Percentiles rank a stretch among this genome's conserved stretches.
phyloP scores from a whole-genome alignment of 2,329 filamentous ascomycete genomes.

The Trichoderma endophyticum region DNA sequence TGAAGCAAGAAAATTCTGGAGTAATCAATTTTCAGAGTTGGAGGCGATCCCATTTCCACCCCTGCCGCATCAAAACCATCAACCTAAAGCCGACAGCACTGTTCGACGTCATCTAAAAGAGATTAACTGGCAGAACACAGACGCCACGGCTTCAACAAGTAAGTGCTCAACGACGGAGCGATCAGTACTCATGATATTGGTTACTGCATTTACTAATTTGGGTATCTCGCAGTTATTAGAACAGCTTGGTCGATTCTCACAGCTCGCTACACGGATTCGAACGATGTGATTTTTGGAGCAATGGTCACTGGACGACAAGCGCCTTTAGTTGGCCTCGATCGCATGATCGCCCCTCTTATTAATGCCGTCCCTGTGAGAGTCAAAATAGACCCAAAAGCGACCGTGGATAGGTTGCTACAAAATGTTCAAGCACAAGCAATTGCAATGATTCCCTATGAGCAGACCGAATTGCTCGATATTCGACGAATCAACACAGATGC shows the following conservation, averaged over 20 bases:
- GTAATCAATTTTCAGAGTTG: constrained; percentile 3
- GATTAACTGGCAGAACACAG: not conserved
- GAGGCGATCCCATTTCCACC: constrained; percentile 8
- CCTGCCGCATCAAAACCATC: not conserved
- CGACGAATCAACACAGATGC: constrained; percentile 18
- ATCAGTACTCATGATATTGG: not conserved
- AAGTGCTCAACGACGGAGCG: not conserved
- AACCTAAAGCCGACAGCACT: constrained; percentile 9
- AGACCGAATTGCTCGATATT: constrained; percentile 31
- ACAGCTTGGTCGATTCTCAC: constrained; percentile 32
- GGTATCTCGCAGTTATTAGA: constrained; percentile 15
- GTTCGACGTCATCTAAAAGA: not conserved
- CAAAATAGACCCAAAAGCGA: constrained; percentile 14
- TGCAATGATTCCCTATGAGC: constrained; percentile 28
- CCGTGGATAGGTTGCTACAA: constrained; percentile 13
- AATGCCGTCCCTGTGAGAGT: constrained; percentile 21
- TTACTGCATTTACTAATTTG: not conserved
- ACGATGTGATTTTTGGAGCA: constrained; percentile 30
- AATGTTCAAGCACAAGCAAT: constrained; percentile 25
- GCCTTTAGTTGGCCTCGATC: constrained; percentile 1
- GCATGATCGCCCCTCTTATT: constrained; percentile 13
- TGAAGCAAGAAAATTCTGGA: constrained; percentile 5
- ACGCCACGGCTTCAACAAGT: constrained; percentile 6
- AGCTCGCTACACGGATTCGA: constrained; percentile 33
- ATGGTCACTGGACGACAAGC: constrained; percentile 23